Percentiles rank a stretch among this genome's conserved stretches.
Conservation (phyloP, 768 basidiomycete species). For the Leccinum rimulosum region DNA sequence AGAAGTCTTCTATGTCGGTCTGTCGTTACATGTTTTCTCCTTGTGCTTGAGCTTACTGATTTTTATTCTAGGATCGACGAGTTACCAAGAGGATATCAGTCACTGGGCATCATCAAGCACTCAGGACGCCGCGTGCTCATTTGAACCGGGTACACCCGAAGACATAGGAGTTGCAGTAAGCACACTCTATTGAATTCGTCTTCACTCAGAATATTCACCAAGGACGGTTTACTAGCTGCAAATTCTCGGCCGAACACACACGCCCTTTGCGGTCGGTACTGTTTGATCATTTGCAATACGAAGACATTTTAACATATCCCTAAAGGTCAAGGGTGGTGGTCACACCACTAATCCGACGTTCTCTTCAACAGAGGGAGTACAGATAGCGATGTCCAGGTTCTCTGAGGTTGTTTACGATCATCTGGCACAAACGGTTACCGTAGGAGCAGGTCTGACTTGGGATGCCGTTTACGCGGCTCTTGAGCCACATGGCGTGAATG, state of each 20-base stretch:
- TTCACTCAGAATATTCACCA: neutral
- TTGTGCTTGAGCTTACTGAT: neutral
- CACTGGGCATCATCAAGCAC: constrained; percentile 55
- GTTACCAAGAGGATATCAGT: neutral
- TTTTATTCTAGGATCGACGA: neutral
- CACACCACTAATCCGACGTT: constrained; percentile 54
- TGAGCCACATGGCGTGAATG: constrained; percentile 47
- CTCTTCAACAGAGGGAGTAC: constrained; percentile 57
- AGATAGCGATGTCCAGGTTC: constrained; percentile 54
- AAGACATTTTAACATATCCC: neutral
- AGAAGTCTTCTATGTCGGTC: neutral
- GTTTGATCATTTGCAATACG: neutral
- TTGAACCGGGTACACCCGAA: constrained; percentile 53
- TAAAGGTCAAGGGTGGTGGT: constrained; percentile 60
- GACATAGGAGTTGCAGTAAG: constrained; percentile 51
- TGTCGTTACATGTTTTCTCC: neutral
- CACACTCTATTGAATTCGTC: neutral
- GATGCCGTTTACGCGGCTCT: constrained; percentile 59
- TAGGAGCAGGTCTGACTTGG: constrained; percentile 52
- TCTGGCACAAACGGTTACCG: constrained; percentile 36
- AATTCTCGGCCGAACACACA: constrained; percentile 42
- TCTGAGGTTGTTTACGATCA: constrained; percentile 39
- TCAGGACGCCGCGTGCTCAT: constrained; percentile 47
- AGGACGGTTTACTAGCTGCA: constrained; percentile 6
- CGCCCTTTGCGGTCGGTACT: constrained; percentile 24